Conservation (phyloP, 2,329 filamentous ascomycete species). For the Pseudopithomyces chartarum region DNA sequence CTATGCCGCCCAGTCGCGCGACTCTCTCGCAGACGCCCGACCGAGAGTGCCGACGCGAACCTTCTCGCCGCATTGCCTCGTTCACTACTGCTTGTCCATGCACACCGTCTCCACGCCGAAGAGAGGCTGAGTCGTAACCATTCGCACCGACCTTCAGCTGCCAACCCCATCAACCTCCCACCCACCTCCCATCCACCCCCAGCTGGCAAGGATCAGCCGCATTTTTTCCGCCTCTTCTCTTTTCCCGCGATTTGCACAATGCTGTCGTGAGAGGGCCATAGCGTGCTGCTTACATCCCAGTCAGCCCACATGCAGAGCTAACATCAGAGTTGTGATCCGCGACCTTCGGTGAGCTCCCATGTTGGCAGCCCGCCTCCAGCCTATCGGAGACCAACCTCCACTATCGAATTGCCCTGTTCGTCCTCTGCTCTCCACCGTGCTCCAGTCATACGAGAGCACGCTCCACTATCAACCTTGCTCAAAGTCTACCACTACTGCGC, state of each 20-base stretch:
- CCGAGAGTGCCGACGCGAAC: too few species aligned
- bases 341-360: constrained; percentile 2
- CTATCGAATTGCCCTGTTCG: constrained; percentile 2
- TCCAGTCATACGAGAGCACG: constrained; percentile 11
- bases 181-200: background rate
- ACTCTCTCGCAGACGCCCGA: too few species aligned
- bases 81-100: too few species aligned
- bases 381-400: constrained; percentile 1
- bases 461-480: constrained; percentile 4
- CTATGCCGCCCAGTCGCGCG: too few species aligned
- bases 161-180: background rate
- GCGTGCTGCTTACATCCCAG: constrained; percentile 2
- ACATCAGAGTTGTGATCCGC: constrained; percentile 1
- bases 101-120: too few species aligned
- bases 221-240: background rate
- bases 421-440: constrained; percentile 1
- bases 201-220: constrained; percentile 1
- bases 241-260: constrained; percentile 1
- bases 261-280: background rate
- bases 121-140: background rate
- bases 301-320: constrained; percentile 4
- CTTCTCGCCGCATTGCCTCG: too few species aligned
- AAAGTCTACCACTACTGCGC: constrained; percentile 13
- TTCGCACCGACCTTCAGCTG: background rate
- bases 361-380: background rate